Conservation (phyloP, 768 basidiomycete species). For the Filobasidium floriforme region DNA sequence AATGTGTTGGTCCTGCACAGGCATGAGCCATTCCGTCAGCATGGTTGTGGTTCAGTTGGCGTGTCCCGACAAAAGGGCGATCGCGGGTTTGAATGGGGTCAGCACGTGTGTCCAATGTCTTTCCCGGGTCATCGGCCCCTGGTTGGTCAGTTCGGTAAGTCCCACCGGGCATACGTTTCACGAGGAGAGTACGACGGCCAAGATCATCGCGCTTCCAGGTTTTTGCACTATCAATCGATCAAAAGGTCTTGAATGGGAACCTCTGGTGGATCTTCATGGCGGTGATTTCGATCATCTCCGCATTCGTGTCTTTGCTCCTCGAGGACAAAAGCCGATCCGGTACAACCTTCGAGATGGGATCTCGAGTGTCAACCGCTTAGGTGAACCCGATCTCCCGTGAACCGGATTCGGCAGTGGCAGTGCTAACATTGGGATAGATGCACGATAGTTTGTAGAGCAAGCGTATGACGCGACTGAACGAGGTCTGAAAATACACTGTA, state of each 20-base stretch:
- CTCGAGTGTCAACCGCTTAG: not conserved
- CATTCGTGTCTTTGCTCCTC: constrained; percentile 32
- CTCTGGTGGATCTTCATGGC: constrained; percentile 45
- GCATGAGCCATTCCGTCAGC: constrained; percentile 31
- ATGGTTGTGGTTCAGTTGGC: constrained; percentile 42
- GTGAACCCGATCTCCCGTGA: not conserved
- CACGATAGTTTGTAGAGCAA: no score
- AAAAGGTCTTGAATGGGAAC: constrained; percentile 34
- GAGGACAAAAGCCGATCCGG: constrained; percentile 8
- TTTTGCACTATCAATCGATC: constrained; percentile 42
- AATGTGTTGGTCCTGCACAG: no score
- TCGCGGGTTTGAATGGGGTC: constrained; percentile 43
- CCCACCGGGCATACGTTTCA: not conserved
- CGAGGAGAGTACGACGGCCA: not conserved
- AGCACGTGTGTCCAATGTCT: constrained; percentile 32
- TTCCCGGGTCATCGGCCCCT: constrained; percentile 41
- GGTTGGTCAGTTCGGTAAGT: constrained; percentile 34
- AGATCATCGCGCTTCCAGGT: constrained; percentile 19
- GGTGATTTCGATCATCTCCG: constrained; percentile 37
- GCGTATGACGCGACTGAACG: no score
- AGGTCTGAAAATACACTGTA: no score
- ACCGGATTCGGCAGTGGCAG: no score
- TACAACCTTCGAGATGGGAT: not conserved
- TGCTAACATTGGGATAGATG: no score
- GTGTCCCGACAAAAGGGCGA: constrained; percentile 35